Percentiles rank a stretch among this genome's conserved stretches.
Evolutionary conservation across 2,329 filamentous ascomycete genomes (phyloP).

Genomic region (Hypoxylon sp.): DNA sequence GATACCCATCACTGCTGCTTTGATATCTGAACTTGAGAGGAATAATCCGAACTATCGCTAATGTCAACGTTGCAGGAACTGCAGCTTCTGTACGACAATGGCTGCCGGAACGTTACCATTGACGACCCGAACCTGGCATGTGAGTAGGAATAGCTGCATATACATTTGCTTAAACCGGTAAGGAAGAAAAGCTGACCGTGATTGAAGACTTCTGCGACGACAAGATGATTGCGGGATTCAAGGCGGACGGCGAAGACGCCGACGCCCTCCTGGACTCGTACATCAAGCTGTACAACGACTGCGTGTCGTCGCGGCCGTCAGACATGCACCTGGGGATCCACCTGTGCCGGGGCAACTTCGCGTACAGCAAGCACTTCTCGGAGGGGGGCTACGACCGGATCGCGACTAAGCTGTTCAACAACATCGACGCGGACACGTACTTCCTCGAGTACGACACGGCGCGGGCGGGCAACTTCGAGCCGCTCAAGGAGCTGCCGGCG

Average conservation of each 20-base stretch:
- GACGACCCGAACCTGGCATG: constrained; percentile 73
- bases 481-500: constrained; percentile 66
- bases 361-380: constrained; percentile 70
- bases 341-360: constrained; percentile 75
- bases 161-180: neutral
- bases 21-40: constrained; percentile 42
- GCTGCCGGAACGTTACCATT: constrained; percentile 70
- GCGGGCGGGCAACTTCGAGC: constrained; percentile 71
- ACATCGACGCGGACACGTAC: constrained; percentile 70
- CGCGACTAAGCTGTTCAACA: constrained; percentile 69
- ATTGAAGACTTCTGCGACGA: constrained; percentile 73
- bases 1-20: neutral
- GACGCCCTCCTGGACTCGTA: constrained; percentile 77
- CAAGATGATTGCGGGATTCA: constrained; percentile 76
- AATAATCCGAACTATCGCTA: constrained; percentile 30
- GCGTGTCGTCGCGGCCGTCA: constrained; percentile 66
- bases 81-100: constrained; percentile 67
- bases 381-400: constrained; percentile 73
- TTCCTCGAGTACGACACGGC: constrained; percentile 75
- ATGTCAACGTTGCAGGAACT: constrained; percentile 54
- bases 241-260: constrained; percentile 71
- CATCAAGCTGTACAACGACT: constrained; percentile 79
- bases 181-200: constrained; percentile 5
- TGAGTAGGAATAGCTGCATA: constrained; percentile 49
- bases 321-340: constrained; percentile 82